Base-by-base conservation (phyloP, 768 basidiomycete genomes). In the Neoboletus magnificus region DNA sequence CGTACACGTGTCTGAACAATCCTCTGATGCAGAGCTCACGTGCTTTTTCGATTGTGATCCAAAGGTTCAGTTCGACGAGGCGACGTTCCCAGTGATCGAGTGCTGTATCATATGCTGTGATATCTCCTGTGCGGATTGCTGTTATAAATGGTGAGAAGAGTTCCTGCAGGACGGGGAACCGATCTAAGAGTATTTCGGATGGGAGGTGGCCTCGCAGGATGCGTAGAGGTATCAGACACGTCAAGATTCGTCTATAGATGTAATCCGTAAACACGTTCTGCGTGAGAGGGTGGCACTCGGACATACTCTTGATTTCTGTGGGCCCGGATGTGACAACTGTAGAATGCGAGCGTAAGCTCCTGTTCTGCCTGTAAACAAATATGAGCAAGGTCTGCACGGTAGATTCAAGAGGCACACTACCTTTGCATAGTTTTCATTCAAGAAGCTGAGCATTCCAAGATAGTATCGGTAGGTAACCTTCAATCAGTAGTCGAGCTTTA, bases 401-500 rank as follows among this genome's bases (percentile, higher is more conserved):
- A n/a, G 18, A 27, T 54, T 29, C 13, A 50, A 43, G 13, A 50
- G n/a, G 13, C 45, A 36, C 59, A 69, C 32, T 46, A 87, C 92
- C 76, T 93, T 93, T 37, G 76, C 78, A 66, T 92, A 95, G 47
- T 96, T 89, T 69, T 98, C 97, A 64, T 91, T 91, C 57, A 98
- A 72, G 74, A 98, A 98, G 66, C 85, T 87, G 57, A 98, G 79
- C 85, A 98, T 91, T 59, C 96, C 97, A 46, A 97, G 73, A 68
- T 98, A 98, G 77, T 96, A 99, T 57, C 86, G 80, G 73, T 90
- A 97, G 23, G 95, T 95, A 48, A 97, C 93, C 89, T 93, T 74
- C 56, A 56, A 60, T 56, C 54, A 46, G 41, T 66, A 45, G 67
- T 64, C 23, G 36, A 47, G 32, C 41, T 61, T 52, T 51, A 55